Evolutionary conservation across 768 basidiomycete species (phyloP), one percentile per base, ranked within the genome.

Genomic region (Russula virescens): DNA sequence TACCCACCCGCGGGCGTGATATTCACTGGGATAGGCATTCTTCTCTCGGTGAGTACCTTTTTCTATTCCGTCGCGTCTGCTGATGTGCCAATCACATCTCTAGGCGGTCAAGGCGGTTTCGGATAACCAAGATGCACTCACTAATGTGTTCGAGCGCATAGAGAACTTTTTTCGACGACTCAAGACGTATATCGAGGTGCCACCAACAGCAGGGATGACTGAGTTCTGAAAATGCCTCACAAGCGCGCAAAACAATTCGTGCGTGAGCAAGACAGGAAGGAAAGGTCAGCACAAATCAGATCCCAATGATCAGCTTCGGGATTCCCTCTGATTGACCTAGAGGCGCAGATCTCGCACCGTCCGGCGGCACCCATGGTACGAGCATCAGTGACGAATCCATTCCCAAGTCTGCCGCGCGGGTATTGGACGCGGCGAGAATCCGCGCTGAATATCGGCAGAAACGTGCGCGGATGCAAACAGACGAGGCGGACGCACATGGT

Each of bases 401-500:
- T n/a, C 89, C 90, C 10, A 92, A 91, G 74, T 81, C 85, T 11
- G 80, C 80, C 18, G 72, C 80, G 40, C 82, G 89, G 16, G 79
- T 90, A 21, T 72, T 91, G 43, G 83, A 90, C 67, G 86, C 89
- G 2, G 75, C 75, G 23, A 73, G 77, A 62, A 78, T 89, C 48
- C 78, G 86, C 48, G 78, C 81, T 31, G 80, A 83, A 52, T 87
- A 75, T 71, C 79, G 76, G 23, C 70, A 73, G 56, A 63, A 63
- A 38, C 62, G 58, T 31, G 46, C 46, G 40, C 52, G 23, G 34
- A 25, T 21, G 2, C 54, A 19, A 5, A 43, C 26, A 1, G 43
- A 56, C 8, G 50, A 84, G 79, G 71, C 82, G 80, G 69, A 65
- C 25, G 56, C 48, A 23, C 76, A 74, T 59, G 69, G 65, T n/a